Conservation (phyloP, 257 asterid genomes). For the Solanum paucissectum region DNA sequence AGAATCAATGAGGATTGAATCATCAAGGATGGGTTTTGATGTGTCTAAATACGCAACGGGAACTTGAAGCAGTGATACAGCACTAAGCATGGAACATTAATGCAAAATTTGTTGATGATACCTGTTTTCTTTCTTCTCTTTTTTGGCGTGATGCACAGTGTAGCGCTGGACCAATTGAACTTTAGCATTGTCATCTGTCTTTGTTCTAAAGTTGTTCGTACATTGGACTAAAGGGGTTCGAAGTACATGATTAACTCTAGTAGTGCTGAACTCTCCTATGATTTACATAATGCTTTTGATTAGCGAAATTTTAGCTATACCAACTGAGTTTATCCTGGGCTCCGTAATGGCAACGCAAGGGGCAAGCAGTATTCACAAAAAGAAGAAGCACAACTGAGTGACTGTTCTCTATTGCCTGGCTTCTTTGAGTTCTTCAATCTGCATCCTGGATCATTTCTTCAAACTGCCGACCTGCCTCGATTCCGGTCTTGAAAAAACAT, state of each 20-base stretch:
- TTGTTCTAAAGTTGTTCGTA: not conserved
- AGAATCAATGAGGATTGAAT: not conserved
- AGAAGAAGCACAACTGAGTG: not conserved
- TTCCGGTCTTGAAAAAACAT: not conserved
- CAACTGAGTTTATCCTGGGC: not conserved
- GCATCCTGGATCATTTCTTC: not conserved
- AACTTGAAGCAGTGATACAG: not conserved
- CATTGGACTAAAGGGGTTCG: not conserved
- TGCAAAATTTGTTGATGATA: not conserved
- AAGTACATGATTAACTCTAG: not conserved
- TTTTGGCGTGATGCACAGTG: not conserved
- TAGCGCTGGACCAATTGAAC: not conserved
- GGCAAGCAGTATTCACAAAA: not conserved
- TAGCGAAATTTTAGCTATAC: not conserved
- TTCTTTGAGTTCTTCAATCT: not conserved
- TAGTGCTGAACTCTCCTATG: not conserved
- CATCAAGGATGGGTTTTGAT: not conserved
- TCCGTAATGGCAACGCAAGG: not conserved
- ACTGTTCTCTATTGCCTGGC: not conserved
- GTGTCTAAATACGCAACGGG: not conserved
- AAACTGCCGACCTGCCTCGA: not conserved
- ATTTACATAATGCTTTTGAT: not conserved
- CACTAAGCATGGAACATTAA: not conserved
- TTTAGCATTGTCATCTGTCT: not conserved
- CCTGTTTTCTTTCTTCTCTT: not conserved